Conservation (phyloP, 257 asterid species). For the Solanum lycopersicoides region DNA sequence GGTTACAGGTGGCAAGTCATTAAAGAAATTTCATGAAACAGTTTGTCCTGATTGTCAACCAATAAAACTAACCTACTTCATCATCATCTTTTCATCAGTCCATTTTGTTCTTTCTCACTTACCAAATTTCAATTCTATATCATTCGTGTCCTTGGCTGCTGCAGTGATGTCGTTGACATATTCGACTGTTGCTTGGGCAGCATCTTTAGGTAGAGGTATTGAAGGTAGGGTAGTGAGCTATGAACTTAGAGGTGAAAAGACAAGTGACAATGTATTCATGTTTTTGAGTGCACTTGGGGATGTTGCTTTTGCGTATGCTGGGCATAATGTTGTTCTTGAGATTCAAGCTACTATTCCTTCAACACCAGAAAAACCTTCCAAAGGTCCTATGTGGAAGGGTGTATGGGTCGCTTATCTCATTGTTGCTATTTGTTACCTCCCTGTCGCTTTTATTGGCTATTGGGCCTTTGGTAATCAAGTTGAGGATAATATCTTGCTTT, state of each 20-base stretch:
- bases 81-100: constrained; percentile 35
- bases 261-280: constrained; percentile 14
- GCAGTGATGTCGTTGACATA: constrained; percentile 72
- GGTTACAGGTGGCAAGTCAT: constrained; percentile 70
- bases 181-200: constrained; percentile 47
- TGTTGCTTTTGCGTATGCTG: constrained; percentile 60
- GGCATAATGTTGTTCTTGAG: constrained; percentile 62
- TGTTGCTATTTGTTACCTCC: constrained; percentile 53
- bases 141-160: constrained; percentile 43
- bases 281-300: constrained; percentile 65
- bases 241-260: constrained; percentile 3
- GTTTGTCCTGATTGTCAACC: constrained; percentile 17
- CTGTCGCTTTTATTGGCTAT: constrained; percentile 49
- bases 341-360: constrained; percentile 73
- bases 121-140: constrained; percentile 62
- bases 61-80: constrained; percentile 38
- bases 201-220: constrained; percentile 22
- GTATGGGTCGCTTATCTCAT: constrained; percentile 42
- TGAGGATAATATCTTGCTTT: constrained; percentile 39
- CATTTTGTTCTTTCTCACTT: constrained; percentile 45
- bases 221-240: constrained; percentile 25
- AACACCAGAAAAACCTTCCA: constrained; percentile 53
- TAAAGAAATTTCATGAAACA: constrained; percentile 34
- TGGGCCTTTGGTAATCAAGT: constrained; percentile 38
- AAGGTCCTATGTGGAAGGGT: constrained; percentile 69